Percentiles rank a stretch among this genome's conserved stretches.
Conservation (phyloP, 176 grass and related monocot species). For the Triticum monococcum region DNA sequence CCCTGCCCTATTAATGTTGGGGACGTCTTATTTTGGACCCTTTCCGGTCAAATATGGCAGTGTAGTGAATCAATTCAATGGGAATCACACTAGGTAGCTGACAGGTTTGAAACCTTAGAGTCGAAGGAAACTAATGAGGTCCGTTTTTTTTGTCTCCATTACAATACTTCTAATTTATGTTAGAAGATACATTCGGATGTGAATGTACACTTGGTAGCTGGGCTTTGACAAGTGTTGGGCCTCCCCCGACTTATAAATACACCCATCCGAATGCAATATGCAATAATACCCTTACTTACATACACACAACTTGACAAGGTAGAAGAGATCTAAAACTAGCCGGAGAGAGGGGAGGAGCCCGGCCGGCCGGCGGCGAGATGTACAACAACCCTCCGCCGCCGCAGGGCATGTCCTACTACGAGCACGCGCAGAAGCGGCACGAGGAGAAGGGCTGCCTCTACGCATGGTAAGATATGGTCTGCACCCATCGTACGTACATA, state of each 20-base stretch:
- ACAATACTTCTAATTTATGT: not conserved
- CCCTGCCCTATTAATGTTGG: too few species aligned
- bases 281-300: too few species aligned
- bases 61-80: not conserved
- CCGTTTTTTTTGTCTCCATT: not conserved
- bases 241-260: not conserved
- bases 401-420: slow-evolving; percentile 63
- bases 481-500: too few species aligned
- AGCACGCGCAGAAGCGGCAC: slow-evolving; percentile 50
- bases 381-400: slow-evolving; percentile 50
- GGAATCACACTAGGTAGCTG: not conserved
- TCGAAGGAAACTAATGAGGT: slow-evolving; percentile 22
- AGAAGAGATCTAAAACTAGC: too few species aligned
- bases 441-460: slow-evolving; percentile 73
- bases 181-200: not conserved
- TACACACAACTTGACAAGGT: too few species aligned
- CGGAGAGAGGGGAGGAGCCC: not conserved
- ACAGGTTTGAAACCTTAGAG: not conserved
- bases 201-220: not conserved
- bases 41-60: not conserved
- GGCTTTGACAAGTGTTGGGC: not conserved
- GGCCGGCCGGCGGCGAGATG: slow-evolving; percentile 12
- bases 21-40: not conserved
- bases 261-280: not conserved
- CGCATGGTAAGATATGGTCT: slow-evolving; percentile 35